Base-by-base conservation (phyloP, 768 basidiomycete genomes). In the Russula earlei region DNA sequence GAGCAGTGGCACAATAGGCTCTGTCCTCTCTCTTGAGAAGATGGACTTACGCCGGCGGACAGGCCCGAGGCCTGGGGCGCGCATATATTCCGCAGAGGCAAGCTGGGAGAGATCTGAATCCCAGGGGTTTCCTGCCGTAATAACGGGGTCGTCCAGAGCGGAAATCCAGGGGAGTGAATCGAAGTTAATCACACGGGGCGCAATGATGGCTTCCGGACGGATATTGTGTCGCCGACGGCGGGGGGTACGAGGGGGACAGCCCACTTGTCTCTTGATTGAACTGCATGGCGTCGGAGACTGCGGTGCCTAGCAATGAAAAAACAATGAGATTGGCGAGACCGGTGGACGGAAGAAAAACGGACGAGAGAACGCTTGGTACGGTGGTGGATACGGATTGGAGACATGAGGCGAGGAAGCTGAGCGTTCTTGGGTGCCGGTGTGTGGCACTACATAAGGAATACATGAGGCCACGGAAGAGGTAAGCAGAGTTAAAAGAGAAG, bases 151-250 rank as follows among this genome's bases (percentile, higher is more conserved):
- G 9, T 49, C 50, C 31, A 62, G 55, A 20, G 62, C 44, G 47
- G 59, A 61, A 25, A 61, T 54, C 62, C 62, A 62, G 43, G 62
- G 59, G 24, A 62, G 62, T 17, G 61, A 54, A 52, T 61, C 62
- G 34, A 62, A 61, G 45, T 50, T 52, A 40, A 54, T 41, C n/a
- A 52, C 45, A 37, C 59, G 48, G 9, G 49, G 49, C 2, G 46
- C 50, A 34, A 55, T 45, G 14, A 60, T 48, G 19, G 34, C 48
- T 34, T 50, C 54, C 10, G 60, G 20, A 7, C 52, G 59, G 9
- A 56, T 53, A 27, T 50, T 49, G 47, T 62, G 60, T 33, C 62
- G 62, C 19, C 59, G 59, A 38, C 62, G 62, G 14, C 62, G 62
- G 14, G 59, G 60, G 34, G 62, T 52, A 38, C 62, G 62, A 33